phyloP scores from a whole-genome alignment of 1,139 yeast genomes.

The Candida sp. region DNA sequence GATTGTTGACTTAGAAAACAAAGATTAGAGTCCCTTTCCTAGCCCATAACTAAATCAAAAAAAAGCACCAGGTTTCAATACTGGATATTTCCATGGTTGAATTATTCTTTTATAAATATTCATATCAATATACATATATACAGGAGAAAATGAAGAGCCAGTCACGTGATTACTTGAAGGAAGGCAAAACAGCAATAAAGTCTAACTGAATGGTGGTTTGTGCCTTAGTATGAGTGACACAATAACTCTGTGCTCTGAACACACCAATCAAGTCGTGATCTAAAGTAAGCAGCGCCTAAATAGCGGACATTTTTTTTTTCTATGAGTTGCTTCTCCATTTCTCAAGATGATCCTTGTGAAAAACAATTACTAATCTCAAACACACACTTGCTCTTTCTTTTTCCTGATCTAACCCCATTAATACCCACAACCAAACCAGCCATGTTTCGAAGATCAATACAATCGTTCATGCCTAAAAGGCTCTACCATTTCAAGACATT shows the following conservation, averaged over 20 bases:
- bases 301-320: slow-evolving; percentile 1
- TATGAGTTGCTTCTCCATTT: not conserved
- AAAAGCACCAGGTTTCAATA: not conserved
- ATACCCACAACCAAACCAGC: not conserved
- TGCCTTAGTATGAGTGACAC: not conserved
- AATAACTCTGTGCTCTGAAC: not conserved
- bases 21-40: slow-evolving; percentile 7
- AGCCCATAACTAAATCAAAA: not conserved
- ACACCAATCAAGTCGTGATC: slow-evolving; percentile 1
- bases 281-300: slow-evolving; percentile 7
- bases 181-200: not conserved
- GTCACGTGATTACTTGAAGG: not conserved
- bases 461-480: slow-evolving; percentile 18
- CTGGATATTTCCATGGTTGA: not conserved
- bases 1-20: slow-evolving; percentile 51
- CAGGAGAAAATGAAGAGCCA: not conserved
- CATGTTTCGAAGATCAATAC: slow-evolving; percentile 2
- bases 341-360: too few species aligned
- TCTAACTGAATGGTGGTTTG: too few species aligned
- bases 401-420: not conserved
- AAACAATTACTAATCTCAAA: not conserved
- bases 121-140: not conserved
- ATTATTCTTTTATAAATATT: slow-evolving; percentile 1
- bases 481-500: slow-evolving; percentile 38
- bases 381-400: not conserved